Conservation (phyloP, 2,329 filamentous ascomycete species). For the Emergomyces pasteurianus region DNA sequence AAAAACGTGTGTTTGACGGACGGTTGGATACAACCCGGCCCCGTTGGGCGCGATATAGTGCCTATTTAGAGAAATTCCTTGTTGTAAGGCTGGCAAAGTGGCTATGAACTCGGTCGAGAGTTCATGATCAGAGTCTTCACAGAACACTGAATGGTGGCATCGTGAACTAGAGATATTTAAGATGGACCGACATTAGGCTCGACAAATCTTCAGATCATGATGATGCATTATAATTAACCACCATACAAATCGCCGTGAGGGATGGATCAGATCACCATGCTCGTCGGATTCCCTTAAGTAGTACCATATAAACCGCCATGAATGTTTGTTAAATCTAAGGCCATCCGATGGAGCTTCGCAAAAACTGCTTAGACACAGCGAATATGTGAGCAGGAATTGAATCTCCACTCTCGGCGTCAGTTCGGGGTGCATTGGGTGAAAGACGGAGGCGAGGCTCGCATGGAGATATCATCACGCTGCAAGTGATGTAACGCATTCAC, state of each 20-base stretch:
- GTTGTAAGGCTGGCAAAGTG: neutral
- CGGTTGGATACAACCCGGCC: neutral
- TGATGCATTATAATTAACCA: neutral
- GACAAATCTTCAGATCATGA: neutral
- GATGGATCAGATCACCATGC: too few relatives aligned
- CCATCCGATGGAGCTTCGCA: neutral
- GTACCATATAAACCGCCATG: neutral
- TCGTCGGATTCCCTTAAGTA: too few relatives aligned
- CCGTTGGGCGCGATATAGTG: neutral
- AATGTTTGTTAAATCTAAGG: neutral
- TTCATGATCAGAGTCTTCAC: neutral
- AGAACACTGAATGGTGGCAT: neutral
- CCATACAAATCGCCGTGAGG: neutral
- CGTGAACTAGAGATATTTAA: too few relatives aligned
- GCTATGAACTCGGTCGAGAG: neutral
- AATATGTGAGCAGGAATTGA: neutral
- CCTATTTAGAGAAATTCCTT: neutral
- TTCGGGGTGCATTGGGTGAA: neutral
- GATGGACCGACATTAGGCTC: neutral
- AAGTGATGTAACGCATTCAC: neutral
- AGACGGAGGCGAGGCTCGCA: neutral
- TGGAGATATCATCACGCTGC: neutral
- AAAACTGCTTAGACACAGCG: neutral
- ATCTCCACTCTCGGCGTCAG: neutral
- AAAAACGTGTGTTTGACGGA: neutral